These are phyloP conservation scores for Huntiella omanensis DNA, from an alignment of 2,329 filamentous ascomycete genomes.

Conservation along the genomic window DNA sequence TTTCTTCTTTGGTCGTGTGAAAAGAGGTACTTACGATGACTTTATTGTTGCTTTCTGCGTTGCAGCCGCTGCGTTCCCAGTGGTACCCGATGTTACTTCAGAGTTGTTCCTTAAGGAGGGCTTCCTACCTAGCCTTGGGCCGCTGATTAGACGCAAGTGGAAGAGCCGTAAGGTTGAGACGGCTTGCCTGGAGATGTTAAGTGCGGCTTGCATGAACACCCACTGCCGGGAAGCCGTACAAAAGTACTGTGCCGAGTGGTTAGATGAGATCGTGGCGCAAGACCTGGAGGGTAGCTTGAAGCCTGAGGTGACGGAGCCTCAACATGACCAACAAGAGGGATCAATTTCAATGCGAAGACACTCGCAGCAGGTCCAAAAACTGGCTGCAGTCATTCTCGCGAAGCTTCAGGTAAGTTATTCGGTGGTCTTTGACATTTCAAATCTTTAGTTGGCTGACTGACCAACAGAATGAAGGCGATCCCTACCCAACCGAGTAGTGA, in stretches of 20 bases:
- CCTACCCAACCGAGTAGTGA: constrained; percentile 23
- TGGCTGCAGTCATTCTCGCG: constrained; percentile 57
- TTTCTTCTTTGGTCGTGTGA: constrained; percentile 56
- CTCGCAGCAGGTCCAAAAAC: constrained; percentile 40
- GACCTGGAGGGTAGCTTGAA: constrained; percentile 34
- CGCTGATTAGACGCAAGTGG: constrained; percentile 59
- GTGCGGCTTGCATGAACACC: constrained; percentile 73
- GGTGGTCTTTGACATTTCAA: constrained; percentile 4
- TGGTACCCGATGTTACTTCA: constrained; percentile 57
- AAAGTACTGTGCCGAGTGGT: constrained; percentile 71
- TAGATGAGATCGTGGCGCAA: constrained; percentile 65
- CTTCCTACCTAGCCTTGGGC: constrained; percentile 60
- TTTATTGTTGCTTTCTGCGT: constrained; percentile 84
- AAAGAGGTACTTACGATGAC: constrained; percentile 65
- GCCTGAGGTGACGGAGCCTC: constrained; percentile 26
- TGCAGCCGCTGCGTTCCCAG: constrained; percentile 72
- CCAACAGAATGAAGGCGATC: constrained; percentile 33
- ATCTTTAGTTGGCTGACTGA: constrained; percentile 25
- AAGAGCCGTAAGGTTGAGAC: constrained; percentile 76
- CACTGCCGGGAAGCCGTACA: constrained; percentile 66
- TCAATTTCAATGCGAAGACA: constrained; percentile 42
- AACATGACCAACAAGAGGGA: constrained; percentile 37
- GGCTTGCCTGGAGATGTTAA: constrained; percentile 73
- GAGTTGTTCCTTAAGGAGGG: constrained; percentile 74
- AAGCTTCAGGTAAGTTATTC: constrained; percentile 39